phyloP scores from a whole-genome alignment of 1,284 basidiomycete genomes.

The Apiotrichum mycotoxinovorans region DNA sequence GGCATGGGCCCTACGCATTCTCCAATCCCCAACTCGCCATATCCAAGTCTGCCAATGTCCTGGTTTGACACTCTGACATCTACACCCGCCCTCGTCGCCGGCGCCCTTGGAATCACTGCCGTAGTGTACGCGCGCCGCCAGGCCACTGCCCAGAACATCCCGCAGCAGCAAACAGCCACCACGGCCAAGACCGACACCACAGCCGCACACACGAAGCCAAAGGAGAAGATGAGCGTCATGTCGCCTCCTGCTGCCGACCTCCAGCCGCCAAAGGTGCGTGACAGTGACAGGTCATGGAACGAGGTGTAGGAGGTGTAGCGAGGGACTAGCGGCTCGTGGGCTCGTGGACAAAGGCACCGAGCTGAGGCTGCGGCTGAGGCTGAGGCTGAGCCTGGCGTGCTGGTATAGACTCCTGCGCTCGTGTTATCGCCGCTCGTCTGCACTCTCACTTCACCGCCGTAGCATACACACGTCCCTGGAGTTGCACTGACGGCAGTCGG shows the following conservation, averaged over 20 bases:
- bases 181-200: conserved; percentile 14
- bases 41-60: conserved; percentile 33
- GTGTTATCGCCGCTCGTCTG: no score
- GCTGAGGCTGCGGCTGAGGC: no score
- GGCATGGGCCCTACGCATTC: not conserved
- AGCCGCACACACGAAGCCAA: no score
- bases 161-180: not conserved
- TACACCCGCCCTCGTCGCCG: conserved; percentile 33
- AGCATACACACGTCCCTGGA: no score
- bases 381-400: no score
- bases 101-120: conserved; percentile 33
- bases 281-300: not conserved
- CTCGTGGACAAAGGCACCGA: no score
- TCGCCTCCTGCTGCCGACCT: conserved; percentile 45
- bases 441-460: no score
- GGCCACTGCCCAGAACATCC: not conserved
- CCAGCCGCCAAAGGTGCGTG: conserved; percentile 43
- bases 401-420: no score
- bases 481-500: conserved; percentile 36
- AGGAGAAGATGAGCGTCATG: conserved; percentile 32
- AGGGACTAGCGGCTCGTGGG: no score
- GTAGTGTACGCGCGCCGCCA: conserved; percentile 1
- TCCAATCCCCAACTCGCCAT: not conserved
- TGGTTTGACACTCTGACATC: conserved; percentile 38
- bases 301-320: not conserved